These are phyloP conservation scores for Ceratobasidium sp. DNA, from an alignment of 1,284 basidiomycete genomes.

Conservation along the genomic window DNA sequence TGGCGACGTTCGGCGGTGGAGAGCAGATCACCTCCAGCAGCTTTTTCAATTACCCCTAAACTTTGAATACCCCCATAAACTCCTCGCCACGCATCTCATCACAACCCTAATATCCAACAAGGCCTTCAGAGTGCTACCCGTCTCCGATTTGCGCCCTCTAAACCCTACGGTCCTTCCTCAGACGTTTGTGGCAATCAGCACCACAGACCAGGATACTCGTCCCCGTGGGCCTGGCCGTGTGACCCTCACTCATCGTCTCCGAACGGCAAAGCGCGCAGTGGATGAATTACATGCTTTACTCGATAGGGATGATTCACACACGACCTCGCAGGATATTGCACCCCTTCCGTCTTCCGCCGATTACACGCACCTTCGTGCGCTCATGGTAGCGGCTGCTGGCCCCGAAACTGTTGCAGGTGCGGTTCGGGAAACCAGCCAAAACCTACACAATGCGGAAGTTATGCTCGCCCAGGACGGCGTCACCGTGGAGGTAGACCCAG, in stretches of 20 bases:
- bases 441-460: constrained; percentile 29
- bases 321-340: constrained; percentile 19
- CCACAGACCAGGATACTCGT: constrained; percentile 40
- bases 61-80: constrained; percentile 42
- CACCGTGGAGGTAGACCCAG: constrained; percentile 34
- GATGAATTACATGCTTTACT: constrained; percentile 40
- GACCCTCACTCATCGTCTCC: constrained; percentile 39
- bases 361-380: constrained; percentile 36
- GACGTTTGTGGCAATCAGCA: constrained; percentile 43
- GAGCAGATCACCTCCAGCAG: constrained; percentile 37
- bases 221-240: constrained; percentile 39
- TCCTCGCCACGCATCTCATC: constrained; percentile 43
- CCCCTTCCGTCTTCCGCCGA: constrained; percentile 23
- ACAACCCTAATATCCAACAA: constrained; percentile 36
- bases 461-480: constrained; percentile 35
- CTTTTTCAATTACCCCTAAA: constrained; percentile 45
- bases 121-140: constrained; percentile 30
- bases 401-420: constrained; percentile 14
- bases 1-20: constrained; percentile 37
- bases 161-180: constrained; percentile 43
- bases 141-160: constrained; percentile 30
- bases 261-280: constrained; percentile 43
- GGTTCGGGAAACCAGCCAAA: constrained; percentile 41
- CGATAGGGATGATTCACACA: constrained; percentile 35
- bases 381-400: constrained; percentile 26